phyloP scores from a whole-genome alignment of 2,329 filamentous ascomycete genomes.

The Metarhizium sp. region DNA sequence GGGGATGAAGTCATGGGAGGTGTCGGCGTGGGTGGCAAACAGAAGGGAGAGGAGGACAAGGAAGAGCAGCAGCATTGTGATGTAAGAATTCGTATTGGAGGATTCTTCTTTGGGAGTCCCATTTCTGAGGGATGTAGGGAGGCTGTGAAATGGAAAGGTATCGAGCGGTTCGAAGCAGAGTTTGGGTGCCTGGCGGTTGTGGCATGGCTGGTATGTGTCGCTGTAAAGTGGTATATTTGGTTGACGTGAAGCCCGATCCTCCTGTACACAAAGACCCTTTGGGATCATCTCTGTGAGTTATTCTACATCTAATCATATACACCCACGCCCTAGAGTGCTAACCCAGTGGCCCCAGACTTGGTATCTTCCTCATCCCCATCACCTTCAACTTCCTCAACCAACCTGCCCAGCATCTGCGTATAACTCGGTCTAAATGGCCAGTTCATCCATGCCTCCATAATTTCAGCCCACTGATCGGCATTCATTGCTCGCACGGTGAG shows the following conservation, averaged over 20 bases:
- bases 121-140: background rate
- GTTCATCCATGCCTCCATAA: conserved; percentile 49
- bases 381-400: conserved; percentile 19
- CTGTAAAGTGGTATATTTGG: background rate
- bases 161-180: background rate
- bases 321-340: conserved; percentile 1
- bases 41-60: background rate
- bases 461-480: conserved; percentile 43
- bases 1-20: background rate
- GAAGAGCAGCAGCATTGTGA: background rate
- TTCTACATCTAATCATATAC: background rate
- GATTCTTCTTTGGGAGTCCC: too few species aligned
- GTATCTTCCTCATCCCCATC: conserved; percentile 17
- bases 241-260: background rate
- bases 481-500: conserved; percentile 41
- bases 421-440: conserved; percentile 56
- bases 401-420: conserved; percentile 35
- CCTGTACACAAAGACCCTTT: background rate
- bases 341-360: conserved; percentile 12
- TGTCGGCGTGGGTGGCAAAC: background rate
- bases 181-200: background rate
- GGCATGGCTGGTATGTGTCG: background rate
- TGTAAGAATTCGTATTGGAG: background rate
- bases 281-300: too few species aligned
- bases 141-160: background rate